phyloP scores from a whole-genome alignment of 164 flowering plant species.

The Chimonanthus praecox region DNA sequence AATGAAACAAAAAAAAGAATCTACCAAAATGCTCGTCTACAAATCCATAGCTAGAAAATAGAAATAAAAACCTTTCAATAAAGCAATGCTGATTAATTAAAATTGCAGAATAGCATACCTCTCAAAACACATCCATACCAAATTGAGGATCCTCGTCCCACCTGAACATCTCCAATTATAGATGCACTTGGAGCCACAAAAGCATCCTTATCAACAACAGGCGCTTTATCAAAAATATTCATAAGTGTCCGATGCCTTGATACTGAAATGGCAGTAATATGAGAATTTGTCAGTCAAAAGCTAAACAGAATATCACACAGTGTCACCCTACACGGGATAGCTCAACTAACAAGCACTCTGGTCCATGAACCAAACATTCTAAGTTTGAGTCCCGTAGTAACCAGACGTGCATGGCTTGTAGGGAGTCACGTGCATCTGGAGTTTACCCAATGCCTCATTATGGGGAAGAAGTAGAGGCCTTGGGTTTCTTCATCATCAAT shows the following conservation, averaged over 20 bases:
- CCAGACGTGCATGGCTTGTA: no score
- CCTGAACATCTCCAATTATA: slow-evolving; percentile 74
- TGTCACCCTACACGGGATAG: no score
- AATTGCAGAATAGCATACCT: slow-evolving; percentile 40
- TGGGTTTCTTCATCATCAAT: no score
- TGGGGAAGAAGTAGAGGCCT: no score
- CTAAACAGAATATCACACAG: no score
- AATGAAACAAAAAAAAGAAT: no score
- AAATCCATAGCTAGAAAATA: neutral
- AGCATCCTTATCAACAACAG: slow-evolving; percentile 68
- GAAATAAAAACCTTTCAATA: neutral
- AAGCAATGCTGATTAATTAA: neutral
- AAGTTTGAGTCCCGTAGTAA: no score
- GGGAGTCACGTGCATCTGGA: no score
- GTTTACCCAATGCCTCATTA: no score
- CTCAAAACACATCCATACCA: slow-evolving; percentile 96
- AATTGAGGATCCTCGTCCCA: slow-evolving; percentile 76
- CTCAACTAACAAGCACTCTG: no score
- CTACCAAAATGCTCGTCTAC: neutral
- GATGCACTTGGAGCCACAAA: slow-evolving; percentile 97
- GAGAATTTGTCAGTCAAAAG: no score
- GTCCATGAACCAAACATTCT: no score
- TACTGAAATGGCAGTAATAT: slow-evolving; percentile 31
- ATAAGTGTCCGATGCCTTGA: slow-evolving; percentile 90
- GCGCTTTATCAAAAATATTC: slow-evolving; percentile 87